Conservation (phyloP, 345 rosid genomes). For the Eucalyptus curtisii region DNA sequence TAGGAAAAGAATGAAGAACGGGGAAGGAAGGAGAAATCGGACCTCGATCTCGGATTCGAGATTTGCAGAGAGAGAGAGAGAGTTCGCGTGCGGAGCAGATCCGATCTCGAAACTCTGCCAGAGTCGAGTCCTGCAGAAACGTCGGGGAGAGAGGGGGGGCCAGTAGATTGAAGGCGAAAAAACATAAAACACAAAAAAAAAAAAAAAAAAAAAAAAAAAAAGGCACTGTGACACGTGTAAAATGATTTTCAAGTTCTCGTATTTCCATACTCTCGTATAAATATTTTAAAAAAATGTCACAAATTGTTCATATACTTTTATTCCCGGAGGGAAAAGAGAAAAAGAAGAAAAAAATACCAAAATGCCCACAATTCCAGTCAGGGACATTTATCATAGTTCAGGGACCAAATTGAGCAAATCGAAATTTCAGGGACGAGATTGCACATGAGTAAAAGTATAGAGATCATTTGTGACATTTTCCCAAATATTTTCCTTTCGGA, state of each 20-base stretch:
- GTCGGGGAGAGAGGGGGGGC: neutral
- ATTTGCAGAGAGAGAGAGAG: neutral
- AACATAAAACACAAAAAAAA: neutral
- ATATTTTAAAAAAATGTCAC: too few species aligned
- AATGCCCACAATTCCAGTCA: too few species aligned
- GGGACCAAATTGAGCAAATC: too few species aligned
- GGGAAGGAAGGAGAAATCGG: neutral
- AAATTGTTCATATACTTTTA: too few species aligned
- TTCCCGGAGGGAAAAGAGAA: too few species aligned
- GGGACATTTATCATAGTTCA: too few species aligned
- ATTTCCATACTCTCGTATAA: too few species aligned
- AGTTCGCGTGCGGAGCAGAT: neutral
- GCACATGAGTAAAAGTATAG: too few species aligned
- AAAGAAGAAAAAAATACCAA: too few species aligned
- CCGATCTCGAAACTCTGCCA: neutral
- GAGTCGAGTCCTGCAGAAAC: neutral
- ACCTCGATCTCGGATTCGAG: neutral
- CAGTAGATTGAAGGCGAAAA: neutral
- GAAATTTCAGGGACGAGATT: too few species aligned
- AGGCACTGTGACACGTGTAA: neutral
- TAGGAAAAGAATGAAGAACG: neutral
- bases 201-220: neutral
- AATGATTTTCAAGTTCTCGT: neutral
- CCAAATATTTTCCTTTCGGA: neutral
- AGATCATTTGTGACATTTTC: too few species aligned